Evolutionary conservation across 2,329 filamentous ascomycete species (phyloP).

Genomic region (Epichloe sp.): DNA sequence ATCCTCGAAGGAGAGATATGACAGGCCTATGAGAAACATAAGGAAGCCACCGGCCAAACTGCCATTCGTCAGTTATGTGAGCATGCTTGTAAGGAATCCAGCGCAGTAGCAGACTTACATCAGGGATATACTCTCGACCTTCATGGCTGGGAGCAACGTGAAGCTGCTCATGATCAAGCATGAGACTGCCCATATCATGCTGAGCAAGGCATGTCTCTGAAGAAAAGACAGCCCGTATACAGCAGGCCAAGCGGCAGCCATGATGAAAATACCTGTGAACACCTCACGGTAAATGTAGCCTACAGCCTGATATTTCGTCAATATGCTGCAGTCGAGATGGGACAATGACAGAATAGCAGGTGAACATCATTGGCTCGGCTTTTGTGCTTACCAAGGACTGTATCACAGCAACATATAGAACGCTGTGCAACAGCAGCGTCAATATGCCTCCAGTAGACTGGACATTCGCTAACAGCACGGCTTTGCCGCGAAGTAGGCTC

Average conservation of each 20-base stretch:
- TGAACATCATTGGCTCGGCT: neutral
- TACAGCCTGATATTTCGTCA: slow-evolving; percentile 46
- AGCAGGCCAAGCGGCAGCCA: slow-evolving; percentile 67
- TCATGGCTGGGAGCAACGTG: slow-evolving; percentile 77
- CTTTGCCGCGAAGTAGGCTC: slow-evolving; percentile 53
- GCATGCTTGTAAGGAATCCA: neutral
- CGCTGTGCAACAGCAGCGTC: slow-evolving; percentile 48
- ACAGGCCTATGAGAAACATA: slow-evolving; percentile 63
- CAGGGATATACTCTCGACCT: slow-evolving; percentile 60
- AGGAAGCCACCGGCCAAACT: slow-evolving; percentile 55
- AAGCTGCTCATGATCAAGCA: slow-evolving; percentile 82
- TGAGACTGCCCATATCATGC: slow-evolving; percentile 58
- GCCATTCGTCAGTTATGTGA: slow-evolving; percentile 5
- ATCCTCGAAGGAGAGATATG: slow-evolving; percentile 74
- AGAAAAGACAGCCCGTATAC: slow-evolving; percentile 64
- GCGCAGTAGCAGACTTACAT: slow-evolving; percentile 42
- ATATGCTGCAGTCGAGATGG: neutral
- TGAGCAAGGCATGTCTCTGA: slow-evolving; percentile 47
- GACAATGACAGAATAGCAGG: neutral
- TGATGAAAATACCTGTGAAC: slow-evolving; percentile 64
- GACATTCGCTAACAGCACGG: slow-evolving; percentile 56
- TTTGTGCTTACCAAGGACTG: slow-evolving; percentile 55
- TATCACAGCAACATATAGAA: slow-evolving; percentile 61
- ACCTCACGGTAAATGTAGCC: slow-evolving; percentile 88
- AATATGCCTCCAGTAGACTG: slow-evolving; percentile 43